Conservation (phyloP, 176 grass and related monocot species). For the Pharus latifolius region DNA sequence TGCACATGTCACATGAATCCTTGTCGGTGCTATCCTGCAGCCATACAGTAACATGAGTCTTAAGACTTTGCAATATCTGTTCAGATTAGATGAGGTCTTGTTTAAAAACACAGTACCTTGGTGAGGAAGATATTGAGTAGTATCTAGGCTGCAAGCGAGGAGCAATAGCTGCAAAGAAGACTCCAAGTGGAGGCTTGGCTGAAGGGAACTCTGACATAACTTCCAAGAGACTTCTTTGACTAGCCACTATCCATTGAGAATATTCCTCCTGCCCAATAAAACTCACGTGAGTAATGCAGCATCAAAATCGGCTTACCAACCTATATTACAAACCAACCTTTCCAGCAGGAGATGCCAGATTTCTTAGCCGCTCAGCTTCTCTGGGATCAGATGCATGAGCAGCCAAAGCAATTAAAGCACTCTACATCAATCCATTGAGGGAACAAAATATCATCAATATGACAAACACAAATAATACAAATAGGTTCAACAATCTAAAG, state of each 20-base stretch:
- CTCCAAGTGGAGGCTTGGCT: conserved; percentile 62
- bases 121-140: conserved; percentile 94
- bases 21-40: conserved; percentile 65
- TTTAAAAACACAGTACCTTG: conserved; percentile 41
- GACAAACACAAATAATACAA: neutral
- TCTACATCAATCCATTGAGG: conserved; percentile 32
- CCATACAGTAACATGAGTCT: conserved; percentile 17
- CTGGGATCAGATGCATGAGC: conserved; percentile 66
- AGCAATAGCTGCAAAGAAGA: conserved; percentile 81
- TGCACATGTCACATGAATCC: conserved; percentile 95
- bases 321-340: conserved; percentile 48
- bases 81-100: neutral
- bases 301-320: neutral
- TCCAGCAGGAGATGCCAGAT: conserved; percentile 85
- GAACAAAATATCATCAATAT: neutral
- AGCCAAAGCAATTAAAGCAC: conserved; percentile 70
- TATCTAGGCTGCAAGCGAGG: conserved; percentile 84
- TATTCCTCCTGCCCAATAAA: conserved; percentile 71
- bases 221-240: conserved; percentile 88
- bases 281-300: neutral
- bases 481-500: neutral
- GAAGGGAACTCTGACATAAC: conserved; percentile 79
- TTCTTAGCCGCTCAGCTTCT: conserved; percentile 66
- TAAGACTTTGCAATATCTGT: neutral
- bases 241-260: conserved; percentile 71